Conservation (phyloP, 441 rosid species). For the Erodium texanum region DNA sequence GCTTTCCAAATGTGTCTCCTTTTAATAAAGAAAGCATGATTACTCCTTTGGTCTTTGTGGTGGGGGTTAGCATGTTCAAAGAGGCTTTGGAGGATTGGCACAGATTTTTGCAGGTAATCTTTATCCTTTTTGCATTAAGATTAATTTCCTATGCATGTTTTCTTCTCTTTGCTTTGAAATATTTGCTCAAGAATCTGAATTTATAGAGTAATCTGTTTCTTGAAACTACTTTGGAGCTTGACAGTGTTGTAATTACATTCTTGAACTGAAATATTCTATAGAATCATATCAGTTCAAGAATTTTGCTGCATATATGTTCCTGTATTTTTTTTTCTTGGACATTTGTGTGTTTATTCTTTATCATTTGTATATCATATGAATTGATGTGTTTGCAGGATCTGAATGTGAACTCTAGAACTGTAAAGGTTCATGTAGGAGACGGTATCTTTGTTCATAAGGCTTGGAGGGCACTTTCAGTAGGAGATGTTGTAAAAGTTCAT, state of each 20-base stretch:
- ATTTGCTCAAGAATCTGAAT: neutral
- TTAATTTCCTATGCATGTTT: neutral
- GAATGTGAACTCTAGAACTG: constrained; percentile 63
- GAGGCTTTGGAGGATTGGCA: constrained; percentile 85
- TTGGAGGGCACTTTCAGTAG: constrained; percentile 82
- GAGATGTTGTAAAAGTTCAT: constrained; percentile 73
- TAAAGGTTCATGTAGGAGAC: constrained; percentile 49
- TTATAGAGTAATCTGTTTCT: neutral
- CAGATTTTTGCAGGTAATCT: constrained; percentile 66
- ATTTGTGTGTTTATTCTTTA: neutral
- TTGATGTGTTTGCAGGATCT: constrained; percentile 48
- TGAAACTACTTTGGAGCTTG: constrained; percentile 4
- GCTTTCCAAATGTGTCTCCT: constrained; percentile 64
- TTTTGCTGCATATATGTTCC: neutral
- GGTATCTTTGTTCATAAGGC: constrained; percentile 43
- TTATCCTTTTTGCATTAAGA: neutral
- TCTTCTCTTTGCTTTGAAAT: neutral
- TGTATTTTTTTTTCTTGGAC: neutral
- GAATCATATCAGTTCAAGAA: neutral
- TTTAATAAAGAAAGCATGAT: constrained; percentile 63
- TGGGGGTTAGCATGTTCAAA: constrained; percentile 81
- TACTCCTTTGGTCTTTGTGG: constrained; percentile 69
- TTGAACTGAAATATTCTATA: neutral
- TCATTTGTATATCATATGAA: neutral
- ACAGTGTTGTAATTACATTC: neutral